These are phyloP conservation scores for Phascolomyces articulosus DNA, from an alignment of 371 early-diverging fungal species.

Conservation along the genomic window DNA sequence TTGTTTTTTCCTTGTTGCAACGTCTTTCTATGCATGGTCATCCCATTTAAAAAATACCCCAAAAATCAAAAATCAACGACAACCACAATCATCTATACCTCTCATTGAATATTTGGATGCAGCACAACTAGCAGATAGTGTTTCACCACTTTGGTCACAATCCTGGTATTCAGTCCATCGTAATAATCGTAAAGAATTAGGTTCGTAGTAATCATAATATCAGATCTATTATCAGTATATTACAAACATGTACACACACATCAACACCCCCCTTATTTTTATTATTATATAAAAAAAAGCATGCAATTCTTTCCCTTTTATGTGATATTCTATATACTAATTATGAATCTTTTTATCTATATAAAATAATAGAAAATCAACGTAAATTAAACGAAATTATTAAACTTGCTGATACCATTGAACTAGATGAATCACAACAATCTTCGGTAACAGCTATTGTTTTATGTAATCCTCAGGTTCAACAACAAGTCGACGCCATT, in stretches of 20 bases:
- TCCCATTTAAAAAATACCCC: neutral
- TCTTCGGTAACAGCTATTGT: slow-evolving; percentile 1
- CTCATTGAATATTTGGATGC: slow-evolving; percentile 5
- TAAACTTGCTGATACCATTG: neutral
- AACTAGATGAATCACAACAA: neutral
- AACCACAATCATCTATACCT: neutral
- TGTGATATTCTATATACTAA: no score
- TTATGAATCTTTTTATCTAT: no score
- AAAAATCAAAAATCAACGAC: neutral
- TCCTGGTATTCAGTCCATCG: neutral
- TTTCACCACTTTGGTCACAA: neutral
- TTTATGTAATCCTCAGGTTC: slow-evolving; percentile 1
- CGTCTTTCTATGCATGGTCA: slow-evolving; percentile 15
- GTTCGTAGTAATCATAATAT: neutral
- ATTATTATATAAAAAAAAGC: no score
- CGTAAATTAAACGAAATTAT: neutral
- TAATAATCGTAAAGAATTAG: neutral
- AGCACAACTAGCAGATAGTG: neutral
- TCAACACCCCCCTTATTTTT: neutral
- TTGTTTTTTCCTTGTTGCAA: neutral
- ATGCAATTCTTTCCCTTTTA: no score
- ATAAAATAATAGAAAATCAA: neutral
- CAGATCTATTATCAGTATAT: no score
- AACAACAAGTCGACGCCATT: neutral
- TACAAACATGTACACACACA: neutral